phyloP scores from a whole-genome alignment of 148 eudicot species.

The Arbutus unedo region DNA sequence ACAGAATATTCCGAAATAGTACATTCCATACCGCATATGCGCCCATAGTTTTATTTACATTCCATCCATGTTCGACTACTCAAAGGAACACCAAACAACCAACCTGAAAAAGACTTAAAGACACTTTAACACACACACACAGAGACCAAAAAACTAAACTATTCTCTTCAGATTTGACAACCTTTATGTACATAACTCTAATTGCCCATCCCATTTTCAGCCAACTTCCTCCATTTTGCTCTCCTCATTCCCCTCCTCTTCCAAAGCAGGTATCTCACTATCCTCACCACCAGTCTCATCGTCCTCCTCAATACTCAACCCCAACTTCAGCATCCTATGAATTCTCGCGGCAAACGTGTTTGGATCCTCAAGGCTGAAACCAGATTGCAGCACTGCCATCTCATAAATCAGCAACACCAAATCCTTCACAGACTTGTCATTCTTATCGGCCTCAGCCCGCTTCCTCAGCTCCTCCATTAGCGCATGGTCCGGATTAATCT shows the following conservation, averaged over 20 bases:
- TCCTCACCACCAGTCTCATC: constrained; percentile 8
- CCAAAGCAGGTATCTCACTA: constrained; percentile 5
- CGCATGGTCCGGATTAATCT: constrained; percentile 15
- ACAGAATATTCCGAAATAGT: too few species aligned
- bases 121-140: too few species aligned
- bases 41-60: too few species aligned
- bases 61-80: too few species aligned
- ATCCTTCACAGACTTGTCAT: constrained; percentile 12
- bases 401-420: constrained; percentile 12
- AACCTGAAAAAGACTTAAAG: too few species aligned
- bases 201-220: not conserved
- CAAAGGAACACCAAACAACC: too few species aligned
- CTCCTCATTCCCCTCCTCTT: constrained; percentile 8
- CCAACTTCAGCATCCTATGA: constrained; percentile 18
- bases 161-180: not conserved
- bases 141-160: not conserved
- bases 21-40: too few species aligned
- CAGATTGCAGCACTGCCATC: constrained; percentile 16
- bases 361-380: constrained; percentile 13
- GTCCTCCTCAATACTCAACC: constrained; percentile 14
- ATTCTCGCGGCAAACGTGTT: constrained; percentile 14
- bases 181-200: not conserved
- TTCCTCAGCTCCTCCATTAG: constrained; percentile 21
- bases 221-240: constrained; percentile 16
- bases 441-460: constrained; percentile 17